phyloP scores from a whole-genome alignment of 23 red algal genomes.

The Agarophyton chilense region DNA sequence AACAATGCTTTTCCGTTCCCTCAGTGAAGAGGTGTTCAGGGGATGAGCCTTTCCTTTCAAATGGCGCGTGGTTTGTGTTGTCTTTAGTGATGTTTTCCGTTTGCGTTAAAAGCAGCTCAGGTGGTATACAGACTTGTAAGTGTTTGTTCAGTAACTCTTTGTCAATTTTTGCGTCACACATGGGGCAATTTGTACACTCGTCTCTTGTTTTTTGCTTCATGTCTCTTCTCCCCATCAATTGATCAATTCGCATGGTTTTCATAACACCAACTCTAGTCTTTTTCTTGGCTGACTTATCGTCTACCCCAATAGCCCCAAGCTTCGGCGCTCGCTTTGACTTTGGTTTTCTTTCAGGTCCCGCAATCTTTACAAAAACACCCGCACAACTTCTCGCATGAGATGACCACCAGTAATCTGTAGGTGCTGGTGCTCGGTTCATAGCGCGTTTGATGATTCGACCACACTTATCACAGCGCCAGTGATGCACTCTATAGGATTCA shows the following conservation, averaged over 20 bases:
- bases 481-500: constrained; percentile 61
- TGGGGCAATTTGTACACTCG: constrained; percentile 6
- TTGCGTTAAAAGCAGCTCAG: constrained; percentile 28
- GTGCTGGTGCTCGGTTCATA: constrained; percentile 78
- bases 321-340: constrained; percentile 27
- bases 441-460: constrained; percentile 62
- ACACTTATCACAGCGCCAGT: constrained; percentile 70
- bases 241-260: constrained; percentile 50
- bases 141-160: constrained; percentile 39
- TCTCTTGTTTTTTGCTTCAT: neutral
- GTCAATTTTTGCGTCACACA: constrained; percentile 27
- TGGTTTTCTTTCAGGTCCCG: constrained; percentile 41
- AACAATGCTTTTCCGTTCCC: neutral
- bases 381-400: constrained; percentile 38
- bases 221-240: constrained; percentile 7
- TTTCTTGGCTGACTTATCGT: neutral
- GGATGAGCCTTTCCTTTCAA: neutral
- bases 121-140: constrained; percentile 44
- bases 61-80: neutral
- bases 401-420: constrained; percentile 63
- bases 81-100: neutral
- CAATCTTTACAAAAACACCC: constrained; percentile 64
- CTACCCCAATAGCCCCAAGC: constrained; percentile 41
- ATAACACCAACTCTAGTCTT: constrained; percentile 23
- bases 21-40: neutral